A percentile compares a stretch with the other conserved stretches of the same genome.
Conservation (phyloP, 345 rosid genomes). For the Firmiana major region DNA sequence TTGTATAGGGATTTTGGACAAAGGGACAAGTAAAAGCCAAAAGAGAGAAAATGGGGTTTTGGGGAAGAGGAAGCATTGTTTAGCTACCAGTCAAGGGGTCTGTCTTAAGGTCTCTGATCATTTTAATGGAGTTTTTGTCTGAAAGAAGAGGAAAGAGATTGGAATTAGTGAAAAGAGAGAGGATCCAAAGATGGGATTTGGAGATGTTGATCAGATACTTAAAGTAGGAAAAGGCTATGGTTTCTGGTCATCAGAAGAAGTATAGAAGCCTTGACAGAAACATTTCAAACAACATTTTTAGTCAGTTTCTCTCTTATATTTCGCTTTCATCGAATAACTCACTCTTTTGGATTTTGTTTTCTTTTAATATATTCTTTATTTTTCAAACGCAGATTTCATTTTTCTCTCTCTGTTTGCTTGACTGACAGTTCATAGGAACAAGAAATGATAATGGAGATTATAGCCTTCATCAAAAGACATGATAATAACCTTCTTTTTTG, state of each 20-base stretch:
- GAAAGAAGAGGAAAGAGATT: conserved; percentile 7
- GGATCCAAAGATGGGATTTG: conserved; percentile 32
- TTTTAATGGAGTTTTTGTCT: background rate
- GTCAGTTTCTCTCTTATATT: conserved; percentile 35
- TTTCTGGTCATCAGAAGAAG: conserved; percentile 46
- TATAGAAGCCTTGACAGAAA: conserved; percentile 54
- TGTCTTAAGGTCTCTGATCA: conserved; percentile 15
- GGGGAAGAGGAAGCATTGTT: background rate
- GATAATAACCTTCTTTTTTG: conserved; percentile 29
- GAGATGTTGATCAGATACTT: conserved; percentile 37
- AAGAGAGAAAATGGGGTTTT: conserved; percentile 18
- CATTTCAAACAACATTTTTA: conserved; percentile 42
- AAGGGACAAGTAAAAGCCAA: conserved; percentile 26
- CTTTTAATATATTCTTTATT: background rate
- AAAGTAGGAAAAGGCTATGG: conserved; percentile 66
- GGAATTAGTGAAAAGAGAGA: conserved; percentile 19
- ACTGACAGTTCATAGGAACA: conserved; percentile 38
- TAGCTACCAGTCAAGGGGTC: conserved; percentile 28
- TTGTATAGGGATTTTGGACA: conserved; percentile 28
- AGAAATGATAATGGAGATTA: conserved; percentile 25
- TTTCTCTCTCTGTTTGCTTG: background rate
- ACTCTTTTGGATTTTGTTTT: conserved; percentile 18
- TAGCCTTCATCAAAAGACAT: conserved; percentile 27
- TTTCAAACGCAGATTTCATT: background rate
- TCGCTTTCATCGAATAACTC: conserved; percentile 56